Evolutionary conservation across 257 asterid species (phyloP).

Genomic region (Solanum verrucosum): DNA sequence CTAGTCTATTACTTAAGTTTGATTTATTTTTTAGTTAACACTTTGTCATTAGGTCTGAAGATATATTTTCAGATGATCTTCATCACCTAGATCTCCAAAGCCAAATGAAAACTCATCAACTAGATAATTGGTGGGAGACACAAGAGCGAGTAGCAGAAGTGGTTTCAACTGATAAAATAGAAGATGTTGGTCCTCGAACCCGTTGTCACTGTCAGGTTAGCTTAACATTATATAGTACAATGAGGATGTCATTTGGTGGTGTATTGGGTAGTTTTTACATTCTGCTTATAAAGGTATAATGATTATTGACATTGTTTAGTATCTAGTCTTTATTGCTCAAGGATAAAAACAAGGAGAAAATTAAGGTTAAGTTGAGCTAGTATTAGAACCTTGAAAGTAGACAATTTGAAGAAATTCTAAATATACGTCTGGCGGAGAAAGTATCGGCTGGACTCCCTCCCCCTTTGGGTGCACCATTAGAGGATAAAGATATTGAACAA

Average conservation of each 20-base stretch:
- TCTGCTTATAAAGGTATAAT: neutral
- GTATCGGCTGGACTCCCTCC: neutral
- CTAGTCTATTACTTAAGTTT: slow-evolving; percentile 9
- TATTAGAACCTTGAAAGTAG: neutral
- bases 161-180: slow-evolving; percentile 33
- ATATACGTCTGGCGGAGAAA: neutral
- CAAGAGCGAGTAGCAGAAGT: slow-evolving; percentile 39
- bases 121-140: slow-evolving; percentile 43
- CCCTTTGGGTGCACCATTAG: neutral
- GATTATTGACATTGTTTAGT: neutral
- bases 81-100: slow-evolving; percentile 10
- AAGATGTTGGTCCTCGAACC: slow-evolving; percentile 67
- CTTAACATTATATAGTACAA: neutral
- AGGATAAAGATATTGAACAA: neutral
- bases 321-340: neutral
- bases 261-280: neutral
- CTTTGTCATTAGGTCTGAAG: slow-evolving; percentile 6
- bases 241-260: neutral
- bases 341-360: neutral
- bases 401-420: neutral
- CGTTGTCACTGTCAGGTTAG: slow-evolving; percentile 81
- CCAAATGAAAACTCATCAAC: slow-evolving; percentile 7
- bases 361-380: neutral
- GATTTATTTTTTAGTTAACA: slow-evolving; percentile 6
- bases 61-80: slow-evolving; percentile 5